A percentile compares a stretch with the other conserved stretches of the same genome.
phyloP scores from a whole-genome alignment of 805 yeast species.

The Naumovozyma baii region DNA sequence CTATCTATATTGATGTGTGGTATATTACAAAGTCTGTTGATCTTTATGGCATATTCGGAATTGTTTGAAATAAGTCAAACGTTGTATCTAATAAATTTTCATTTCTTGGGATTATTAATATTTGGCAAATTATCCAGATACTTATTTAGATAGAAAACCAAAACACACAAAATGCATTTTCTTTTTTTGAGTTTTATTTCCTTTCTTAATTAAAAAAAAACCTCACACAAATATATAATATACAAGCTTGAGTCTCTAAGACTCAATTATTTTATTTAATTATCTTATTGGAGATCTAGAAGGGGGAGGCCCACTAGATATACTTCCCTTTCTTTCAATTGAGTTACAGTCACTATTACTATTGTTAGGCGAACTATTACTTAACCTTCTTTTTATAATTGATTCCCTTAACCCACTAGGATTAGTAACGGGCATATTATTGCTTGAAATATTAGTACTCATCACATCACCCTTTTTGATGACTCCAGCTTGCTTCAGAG shows the following conservation, averaged over 20 bases:
- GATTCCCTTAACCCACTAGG: constrained; percentile 30
- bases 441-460: constrained; percentile 17
- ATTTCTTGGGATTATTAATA: constrained; percentile 53
- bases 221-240: no score
- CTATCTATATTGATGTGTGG: constrained; percentile 40
- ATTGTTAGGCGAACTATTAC: constrained; percentile 27
- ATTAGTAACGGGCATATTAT: constrained; percentile 29
- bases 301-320: constrained; percentile 30
- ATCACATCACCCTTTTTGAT: constrained; percentile 20
- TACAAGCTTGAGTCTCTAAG: no score
- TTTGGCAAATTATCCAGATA: constrained; percentile 63
- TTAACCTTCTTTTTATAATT: constrained; percentile 28
- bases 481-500: constrained; percentile 64
- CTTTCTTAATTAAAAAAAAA: no score
- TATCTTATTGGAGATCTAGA: constrained; percentile 21
- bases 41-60: constrained; percentile 2
- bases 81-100: constrained; percentile 36
- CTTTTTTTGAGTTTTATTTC: no score
- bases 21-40: constrained; percentile 4
- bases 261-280: no score
- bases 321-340: constrained; percentile 27
- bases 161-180: no score
- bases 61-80: constrained; percentile 13
- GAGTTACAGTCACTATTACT: constrained; percentile 12
- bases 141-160: no score